phyloP scores from a whole-genome alignment of 116 monocot species.

The Papilionanthe hybrid region DNA sequence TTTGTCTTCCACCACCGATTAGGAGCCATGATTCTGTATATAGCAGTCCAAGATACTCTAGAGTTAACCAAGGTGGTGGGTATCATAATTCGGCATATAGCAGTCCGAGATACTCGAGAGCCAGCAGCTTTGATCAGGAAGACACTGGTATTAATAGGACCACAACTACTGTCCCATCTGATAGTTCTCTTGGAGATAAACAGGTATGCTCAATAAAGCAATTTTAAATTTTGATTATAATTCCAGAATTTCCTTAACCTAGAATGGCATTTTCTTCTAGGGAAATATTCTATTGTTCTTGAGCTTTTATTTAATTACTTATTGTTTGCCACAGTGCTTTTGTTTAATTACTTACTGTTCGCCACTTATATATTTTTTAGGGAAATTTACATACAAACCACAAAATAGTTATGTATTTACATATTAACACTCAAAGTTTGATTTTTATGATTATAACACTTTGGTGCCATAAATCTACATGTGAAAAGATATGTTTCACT shows the following conservation, averaged over 20 bases:
- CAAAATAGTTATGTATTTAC: no score
- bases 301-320: not conserved
- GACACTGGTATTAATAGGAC: conserved; percentile 13
- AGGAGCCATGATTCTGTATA: conserved; percentile 24
- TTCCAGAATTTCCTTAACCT: not conserved
- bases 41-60: conserved; percentile 20
- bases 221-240: not conserved
- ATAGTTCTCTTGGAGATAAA: conserved; percentile 34
- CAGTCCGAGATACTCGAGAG: conserved; percentile 22
- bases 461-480: no score
- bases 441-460: no score
- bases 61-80: conserved; percentile 23
- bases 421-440: no score
- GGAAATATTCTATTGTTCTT: not conserved
- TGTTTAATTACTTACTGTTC: not conserved
- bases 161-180: conserved; percentile 22
- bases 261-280: not conserved
- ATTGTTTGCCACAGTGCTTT: no score
- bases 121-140: conserved; percentile 40
- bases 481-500: no score
- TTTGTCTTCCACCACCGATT: conserved; percentile 54
- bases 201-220: conserved; percentile 21
- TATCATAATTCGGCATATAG: conserved; percentile 16
- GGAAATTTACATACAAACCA: no score
- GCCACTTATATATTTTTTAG: not conserved